Percentiles rank a stretch among this genome's conserved stretches.
phyloP scores from a whole-genome alignment of 2,329 filamentous ascomycete genomes.

The Cytospora leucostoma region DNA sequence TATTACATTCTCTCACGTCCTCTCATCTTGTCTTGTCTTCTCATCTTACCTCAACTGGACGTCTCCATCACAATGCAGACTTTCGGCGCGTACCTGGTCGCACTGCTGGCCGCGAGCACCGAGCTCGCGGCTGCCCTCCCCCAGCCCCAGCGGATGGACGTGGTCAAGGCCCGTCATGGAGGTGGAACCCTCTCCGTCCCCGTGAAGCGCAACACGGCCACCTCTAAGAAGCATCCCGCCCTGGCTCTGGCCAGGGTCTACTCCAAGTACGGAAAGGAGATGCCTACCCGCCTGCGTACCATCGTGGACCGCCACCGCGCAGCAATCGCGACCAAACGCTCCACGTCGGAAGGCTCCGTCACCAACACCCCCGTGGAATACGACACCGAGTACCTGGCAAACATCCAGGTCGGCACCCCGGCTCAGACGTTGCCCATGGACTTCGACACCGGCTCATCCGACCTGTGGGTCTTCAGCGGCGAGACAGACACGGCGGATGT shows the following conservation, averaged over 20 bases:
- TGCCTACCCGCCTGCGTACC: constrained; percentile 24
- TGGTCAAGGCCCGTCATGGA: constrained; percentile 9
- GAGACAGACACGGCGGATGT: constrained; percentile 29
- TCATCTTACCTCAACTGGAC: not conserved
- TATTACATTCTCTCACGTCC: not conserved
- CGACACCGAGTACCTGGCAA: constrained; percentile 24
- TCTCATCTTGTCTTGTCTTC: not conserved
- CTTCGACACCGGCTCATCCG: constrained; percentile 50
- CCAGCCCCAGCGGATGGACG: constrained; percentile 27
- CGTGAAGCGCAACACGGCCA: constrained; percentile 24
- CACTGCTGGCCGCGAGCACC: constrained; percentile 27
- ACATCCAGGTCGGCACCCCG: constrained; percentile 24
- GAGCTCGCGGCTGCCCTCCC: constrained; percentile 29
- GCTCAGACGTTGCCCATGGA: constrained; percentile 46
- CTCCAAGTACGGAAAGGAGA: constrained; percentile 27
- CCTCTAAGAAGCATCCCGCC: constrained; percentile 27
- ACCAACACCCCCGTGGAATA: constrained; percentile 7
- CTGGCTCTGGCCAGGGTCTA: constrained; percentile 29
- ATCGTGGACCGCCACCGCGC: constrained; percentile 27
- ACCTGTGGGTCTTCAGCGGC: constrained; percentile 38
- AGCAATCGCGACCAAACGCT: constrained; percentile 19
- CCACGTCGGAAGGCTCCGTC: constrained; percentile 18
- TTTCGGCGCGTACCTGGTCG: constrained; percentile 26
- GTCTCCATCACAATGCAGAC: constrained; percentile 21
- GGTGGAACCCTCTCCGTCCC: constrained; percentile 23